Evolutionary conservation across 495 filamentous ascomycete species (phyloP).

Genomic region (Neurospora sp.): DNA sequence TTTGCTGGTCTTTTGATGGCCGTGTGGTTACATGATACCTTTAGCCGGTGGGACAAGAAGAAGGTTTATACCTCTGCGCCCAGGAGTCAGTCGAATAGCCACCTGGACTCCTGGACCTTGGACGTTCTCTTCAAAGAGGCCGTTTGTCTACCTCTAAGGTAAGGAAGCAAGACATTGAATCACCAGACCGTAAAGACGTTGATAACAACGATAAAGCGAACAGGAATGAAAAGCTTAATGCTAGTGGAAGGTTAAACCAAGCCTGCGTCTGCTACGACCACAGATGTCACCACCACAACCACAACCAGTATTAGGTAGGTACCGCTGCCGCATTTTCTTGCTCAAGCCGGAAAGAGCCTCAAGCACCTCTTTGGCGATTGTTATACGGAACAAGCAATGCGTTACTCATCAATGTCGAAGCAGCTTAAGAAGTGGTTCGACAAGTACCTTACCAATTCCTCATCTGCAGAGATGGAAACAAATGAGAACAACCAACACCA

Average conservation of each 20-base stretch:
- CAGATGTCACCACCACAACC: no score
- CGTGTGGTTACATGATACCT: neutral
- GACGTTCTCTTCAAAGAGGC: neutral
- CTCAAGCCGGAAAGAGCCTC: no score
- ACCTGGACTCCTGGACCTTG: neutral
- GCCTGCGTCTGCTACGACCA: no score
- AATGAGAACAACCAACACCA: neutral
- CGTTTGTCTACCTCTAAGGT: neutral
- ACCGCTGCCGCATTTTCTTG: no score
- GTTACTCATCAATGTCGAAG: no score
- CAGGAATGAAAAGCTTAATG: no score
- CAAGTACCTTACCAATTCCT: no score
- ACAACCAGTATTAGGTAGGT: no score
- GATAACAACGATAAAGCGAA: neutral
- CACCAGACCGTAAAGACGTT: neutral
- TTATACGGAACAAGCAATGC: no score
- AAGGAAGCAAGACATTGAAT: neutral
- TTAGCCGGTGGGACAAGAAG: neutral
- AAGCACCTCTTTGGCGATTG: no score
- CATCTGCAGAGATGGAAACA: neutral
- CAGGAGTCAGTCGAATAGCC: neutral
- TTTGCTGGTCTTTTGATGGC: neutral
- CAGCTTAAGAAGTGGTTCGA: no score
- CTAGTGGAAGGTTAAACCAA: rapidly evolving
- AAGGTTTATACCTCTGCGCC: neutral